Base-by-base conservation (phyloP, 2,329 filamentous ascomycete species). In the Diaporthe citri region DNA sequence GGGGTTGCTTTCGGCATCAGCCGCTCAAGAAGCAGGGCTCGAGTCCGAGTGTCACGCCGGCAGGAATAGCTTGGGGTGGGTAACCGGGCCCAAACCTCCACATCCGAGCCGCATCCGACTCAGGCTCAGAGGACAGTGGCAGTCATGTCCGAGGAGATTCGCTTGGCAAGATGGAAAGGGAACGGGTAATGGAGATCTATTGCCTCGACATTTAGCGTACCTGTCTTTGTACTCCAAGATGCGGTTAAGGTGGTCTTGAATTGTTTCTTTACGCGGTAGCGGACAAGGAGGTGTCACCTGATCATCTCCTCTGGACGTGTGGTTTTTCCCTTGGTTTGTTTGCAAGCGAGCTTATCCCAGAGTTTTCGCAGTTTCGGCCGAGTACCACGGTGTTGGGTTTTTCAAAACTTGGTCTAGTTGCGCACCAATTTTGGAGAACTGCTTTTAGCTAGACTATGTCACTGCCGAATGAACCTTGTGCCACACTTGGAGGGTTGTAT, bases 41-140 rank as follows among this genome's bases (percentile, higher is more conserved):
- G 4, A 15, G 41, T 13, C 25, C 4, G 15, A 62, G 8, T 46
- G 25, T 62, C 41, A 64, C 60, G 25, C 20, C 9, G 22, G 22
- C 12, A 25, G 20, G 36, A 20, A 25, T 8, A 41, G 12, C 22
- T 48, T 64, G 25, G 9, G 25, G 60, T 22, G 41, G 28, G 25
- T 46, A 17, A 4, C 28, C 25, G 25, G 8, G 60, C 4, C 25
- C 60, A 31, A 48, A n/a, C 25, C 25, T 46, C 25, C 41, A 64
- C 39, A 64, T 31, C 60, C 28, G 41, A 64, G 60, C 43, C 39
- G 25, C 39, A 25, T 31, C 60, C 60, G 60, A 64, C 41, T 64
- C 60, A 64, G 41, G 17, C 41, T 34, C 25, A 64, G 17, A 12
- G 39, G 17, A 31, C 41, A 64, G 2, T 64, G 25, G 60, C n/a